Evolutionary conservation across 1,284 basidiomycete species (phyloP), one percentile per base, ranked within the genome.

Genomic region (Apiotrichum gamsii): DNA sequence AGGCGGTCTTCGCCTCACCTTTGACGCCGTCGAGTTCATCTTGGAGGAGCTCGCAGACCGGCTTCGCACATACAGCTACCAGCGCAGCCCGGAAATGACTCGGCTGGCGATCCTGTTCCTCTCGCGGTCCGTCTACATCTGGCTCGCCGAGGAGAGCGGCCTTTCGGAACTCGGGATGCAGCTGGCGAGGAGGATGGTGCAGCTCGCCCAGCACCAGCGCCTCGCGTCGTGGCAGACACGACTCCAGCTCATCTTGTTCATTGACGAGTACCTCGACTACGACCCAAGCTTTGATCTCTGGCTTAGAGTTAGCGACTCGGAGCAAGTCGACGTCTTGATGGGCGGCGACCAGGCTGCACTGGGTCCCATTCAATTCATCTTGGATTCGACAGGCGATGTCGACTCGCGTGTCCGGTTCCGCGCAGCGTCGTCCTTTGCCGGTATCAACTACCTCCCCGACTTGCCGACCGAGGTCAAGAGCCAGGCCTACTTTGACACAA

Each of bases 361-460:
- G 5, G 52, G 49, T 8, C 57, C 66, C 13, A 23, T 61, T n/a
- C 56, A 70, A n/a, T 65, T 67, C 18, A 65, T 85, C 39, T 72
- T 89, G 30, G 78, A 77, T 8, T 62, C 61, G 14, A 62, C 87
- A 51, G 76, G 78, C 20, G 93, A 96, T 66, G 67, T 73, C 36
- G 93, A 97, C 65, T 81, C 86, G n/a, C 81, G 90, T 20, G 83
- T 95, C 28, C 83, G 93, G 6, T 85, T 90, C 58, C 82, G 87
- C 19, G 80, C 80, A 1, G 83, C 86, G 2, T 72, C 78, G 3
- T 75, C 82, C 6, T 80, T 79, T 24, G 80, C 86, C 3, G 74
- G 43, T 2, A 28, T 65, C 2, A 54, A 64, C 47, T 63, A 65
- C 39, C 57, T 63, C 5, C 39, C 53, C 3, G 49, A 56, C 18